These are phyloP conservation scores for Mycena pura DNA, from an alignment of 768 basidiomycete species.

Conservation along the genomic window DNA sequence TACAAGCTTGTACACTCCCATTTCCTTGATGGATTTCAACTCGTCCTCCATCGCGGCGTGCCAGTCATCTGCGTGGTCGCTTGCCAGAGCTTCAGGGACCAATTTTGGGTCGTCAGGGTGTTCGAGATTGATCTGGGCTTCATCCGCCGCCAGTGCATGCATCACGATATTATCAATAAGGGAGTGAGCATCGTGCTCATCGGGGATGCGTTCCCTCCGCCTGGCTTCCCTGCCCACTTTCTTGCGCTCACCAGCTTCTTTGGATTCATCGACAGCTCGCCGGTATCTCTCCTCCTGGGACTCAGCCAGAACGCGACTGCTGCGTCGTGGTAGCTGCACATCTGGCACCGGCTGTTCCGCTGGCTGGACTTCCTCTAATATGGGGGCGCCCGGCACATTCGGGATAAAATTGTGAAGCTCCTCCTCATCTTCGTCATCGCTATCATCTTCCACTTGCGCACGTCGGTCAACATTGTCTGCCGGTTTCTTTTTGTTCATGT, in stretches of 20 bases:
- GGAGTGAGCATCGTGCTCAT: neutral
- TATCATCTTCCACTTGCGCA: neutral
- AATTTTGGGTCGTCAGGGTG: neutral
- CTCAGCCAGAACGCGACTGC: too few species aligned
- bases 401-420: too few species aligned
- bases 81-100: neutral
- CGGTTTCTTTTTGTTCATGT: neutral
- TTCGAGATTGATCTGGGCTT: neutral
- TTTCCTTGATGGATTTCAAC: constrained; percentile 33
- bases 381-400: too few species aligned
- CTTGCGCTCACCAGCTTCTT: neutral
- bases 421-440: neutral
- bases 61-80: constrained; percentile 23
- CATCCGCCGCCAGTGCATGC: neutral
- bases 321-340: neutral
- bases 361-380: too few species aligned
- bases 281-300: neutral
- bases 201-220: neutral
- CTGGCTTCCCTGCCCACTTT: neutral
- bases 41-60: constrained; percentile 26
- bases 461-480: neutral
- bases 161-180: neutral
- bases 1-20: constrained; percentile 36
- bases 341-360: too few species aligned
- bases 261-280: neutral